phyloP scores from a whole-genome alignment of 768 basidiomycete species.

The Mycena capillaripes region DNA sequence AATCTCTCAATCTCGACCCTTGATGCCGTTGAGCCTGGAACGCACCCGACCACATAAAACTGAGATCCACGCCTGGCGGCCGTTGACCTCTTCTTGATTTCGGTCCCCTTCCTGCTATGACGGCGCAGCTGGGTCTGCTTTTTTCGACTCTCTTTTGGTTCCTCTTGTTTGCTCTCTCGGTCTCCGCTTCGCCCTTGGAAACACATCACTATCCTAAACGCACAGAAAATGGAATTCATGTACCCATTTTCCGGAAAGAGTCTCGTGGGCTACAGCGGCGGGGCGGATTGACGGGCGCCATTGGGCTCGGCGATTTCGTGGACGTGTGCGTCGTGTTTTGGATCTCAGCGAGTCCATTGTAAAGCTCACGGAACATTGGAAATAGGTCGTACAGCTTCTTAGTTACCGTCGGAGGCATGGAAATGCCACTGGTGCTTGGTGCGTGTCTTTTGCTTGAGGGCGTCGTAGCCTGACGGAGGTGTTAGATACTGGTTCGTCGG shows the following conservation, averaged over 20 bases:
- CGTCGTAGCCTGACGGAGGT: neutral
- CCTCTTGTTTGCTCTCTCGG: conserved; percentile 15
- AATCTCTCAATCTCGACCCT: neutral
- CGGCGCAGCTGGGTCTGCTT: conserved; percentile 38
- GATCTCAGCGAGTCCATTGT: neutral
- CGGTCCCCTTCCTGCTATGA: conserved; percentile 33
- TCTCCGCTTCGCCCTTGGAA: conserved; percentile 22
- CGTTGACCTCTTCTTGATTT: conserved; percentile 5
- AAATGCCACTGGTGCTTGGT: conserved; percentile 75
- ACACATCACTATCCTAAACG: conserved; percentile 31
- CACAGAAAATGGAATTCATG: conserved; percentile 51
- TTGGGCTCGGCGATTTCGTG: conserved; percentile 71
- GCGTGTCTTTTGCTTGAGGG: conserved; percentile 28
- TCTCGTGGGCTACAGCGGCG: conserved; percentile 42
- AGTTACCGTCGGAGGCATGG: conserved; percentile 66
- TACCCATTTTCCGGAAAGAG: conserved; percentile 51
- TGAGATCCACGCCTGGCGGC: neutral
- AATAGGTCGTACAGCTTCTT: conserved; percentile 75
- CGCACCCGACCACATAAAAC: neutral
- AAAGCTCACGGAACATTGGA: neutral
- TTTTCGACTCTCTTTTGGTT: conserved; percentile 29
- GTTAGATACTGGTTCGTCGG: conserved; percentile 83
- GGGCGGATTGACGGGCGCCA: conserved; percentile 49
- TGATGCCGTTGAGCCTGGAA: conserved; percentile 18
- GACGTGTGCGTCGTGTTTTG: conserved; percentile 67